phyloP scores from a whole-genome alignment of 139 green algal species.

The Volvox africanus region DNA sequence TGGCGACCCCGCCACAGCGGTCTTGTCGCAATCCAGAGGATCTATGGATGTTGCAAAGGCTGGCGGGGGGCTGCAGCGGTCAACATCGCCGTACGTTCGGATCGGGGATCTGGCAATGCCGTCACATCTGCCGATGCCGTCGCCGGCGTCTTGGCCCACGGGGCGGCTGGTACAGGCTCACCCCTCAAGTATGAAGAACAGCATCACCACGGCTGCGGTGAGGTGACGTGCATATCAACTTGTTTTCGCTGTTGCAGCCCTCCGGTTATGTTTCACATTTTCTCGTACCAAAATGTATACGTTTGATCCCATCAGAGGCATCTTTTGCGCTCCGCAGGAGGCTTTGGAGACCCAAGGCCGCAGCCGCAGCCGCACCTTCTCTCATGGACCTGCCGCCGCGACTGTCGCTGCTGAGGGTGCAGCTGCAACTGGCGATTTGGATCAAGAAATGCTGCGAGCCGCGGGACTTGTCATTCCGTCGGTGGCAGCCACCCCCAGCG shows the following conservation, averaged over 20 bases:
- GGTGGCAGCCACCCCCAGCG: not conserved
- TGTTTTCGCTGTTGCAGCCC: too few species aligned
- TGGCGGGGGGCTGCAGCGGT: not conserved
- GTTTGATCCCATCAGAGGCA: too few species aligned
- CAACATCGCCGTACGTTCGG: constrained; percentile 12
- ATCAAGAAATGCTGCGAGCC: not conserved
- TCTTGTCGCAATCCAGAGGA: not conserved
- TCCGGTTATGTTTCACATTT: too few species aligned
- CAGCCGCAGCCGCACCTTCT: too few species aligned
- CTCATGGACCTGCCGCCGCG: not conserved
- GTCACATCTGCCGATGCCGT: not conserved
- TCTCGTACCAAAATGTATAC: too few species aligned
- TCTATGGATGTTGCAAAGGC: too few species aligned
- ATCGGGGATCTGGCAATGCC: constrained; percentile 14
- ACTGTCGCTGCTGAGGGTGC: not conserved
- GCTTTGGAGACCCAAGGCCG: too few species aligned
- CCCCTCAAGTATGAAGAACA: too few species aligned
- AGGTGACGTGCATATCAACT: too few species aligned
- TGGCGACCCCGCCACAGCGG: too few species aligned
- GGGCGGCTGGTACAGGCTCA: not conserved
- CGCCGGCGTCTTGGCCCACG: not conserved
- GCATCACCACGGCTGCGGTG: too few species aligned
- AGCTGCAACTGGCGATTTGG: not conserved
- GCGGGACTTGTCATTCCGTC: not conserved
- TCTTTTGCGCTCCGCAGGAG: too few species aligned